phyloP scores from a whole-genome alignment of 257 asterid species.

The Galeopsis tetrahit region DNA sequence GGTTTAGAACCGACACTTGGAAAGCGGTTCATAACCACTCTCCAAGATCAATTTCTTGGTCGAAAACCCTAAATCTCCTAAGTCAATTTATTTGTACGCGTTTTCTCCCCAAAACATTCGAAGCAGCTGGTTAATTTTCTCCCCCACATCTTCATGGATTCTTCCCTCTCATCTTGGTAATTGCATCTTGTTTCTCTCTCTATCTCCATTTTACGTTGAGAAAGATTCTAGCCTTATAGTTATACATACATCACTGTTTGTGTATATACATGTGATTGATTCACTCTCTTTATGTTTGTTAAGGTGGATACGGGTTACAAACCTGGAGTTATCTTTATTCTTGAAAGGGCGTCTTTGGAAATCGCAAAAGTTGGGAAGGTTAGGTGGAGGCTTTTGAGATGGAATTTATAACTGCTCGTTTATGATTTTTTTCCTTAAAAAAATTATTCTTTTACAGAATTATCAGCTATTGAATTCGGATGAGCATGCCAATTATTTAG shows the following conservation, averaged over 20 bases:
- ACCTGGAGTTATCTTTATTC: constrained; percentile 73
- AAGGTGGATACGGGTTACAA: constrained; percentile 42
- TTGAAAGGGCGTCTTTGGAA: constrained; percentile 88
- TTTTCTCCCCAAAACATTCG: no score
- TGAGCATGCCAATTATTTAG: constrained; percentile 65
- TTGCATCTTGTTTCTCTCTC: constrained; percentile 34
- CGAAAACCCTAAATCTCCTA: no score
- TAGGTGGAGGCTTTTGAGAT: constrained; percentile 27
- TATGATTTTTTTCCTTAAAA: background rate
- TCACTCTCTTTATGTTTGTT: constrained; percentile 33
- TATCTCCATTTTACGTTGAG: background rate
- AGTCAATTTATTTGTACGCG: no score
- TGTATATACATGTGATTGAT: constrained; percentile 23
- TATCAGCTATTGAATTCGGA: constrained; percentile 89
- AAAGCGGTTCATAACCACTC: no score
- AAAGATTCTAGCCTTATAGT: background rate
- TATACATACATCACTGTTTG: background rate
- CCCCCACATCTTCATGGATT: constrained; percentile 47
- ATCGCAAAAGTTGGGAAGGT: constrained; percentile 96
- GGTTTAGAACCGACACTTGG: no score
- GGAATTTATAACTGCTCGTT: constrained; percentile 5
- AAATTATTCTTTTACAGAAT: constrained; percentile 45
- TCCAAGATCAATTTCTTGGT: no score
- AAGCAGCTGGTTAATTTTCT: no score
- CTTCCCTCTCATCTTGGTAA: constrained; percentile 47